Conservation (phyloP, 768 basidiomycete genomes). For the Phaeolepiota aurea region DNA sequence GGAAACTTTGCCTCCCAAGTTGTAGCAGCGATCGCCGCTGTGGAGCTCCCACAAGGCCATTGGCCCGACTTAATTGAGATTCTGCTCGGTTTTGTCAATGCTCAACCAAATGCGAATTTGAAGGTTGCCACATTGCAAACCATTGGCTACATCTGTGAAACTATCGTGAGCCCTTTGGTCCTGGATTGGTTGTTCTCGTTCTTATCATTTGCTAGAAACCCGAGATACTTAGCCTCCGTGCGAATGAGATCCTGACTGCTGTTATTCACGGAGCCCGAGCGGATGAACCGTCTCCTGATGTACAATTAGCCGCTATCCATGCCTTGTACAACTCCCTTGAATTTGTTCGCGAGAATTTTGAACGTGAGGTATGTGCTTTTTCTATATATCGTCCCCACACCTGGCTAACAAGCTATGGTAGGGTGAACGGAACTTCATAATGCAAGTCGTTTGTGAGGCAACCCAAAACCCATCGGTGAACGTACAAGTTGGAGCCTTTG, state of each 20-base stretch:
- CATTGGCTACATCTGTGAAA: slow-evolving; percentile 96
- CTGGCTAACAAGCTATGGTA: slow-evolving; percentile 20
- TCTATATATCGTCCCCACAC: not conserved
- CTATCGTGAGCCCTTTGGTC: slow-evolving; percentile 60
- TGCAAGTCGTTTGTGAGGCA: slow-evolving; percentile 99
- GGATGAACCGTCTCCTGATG: slow-evolving; percentile 86
- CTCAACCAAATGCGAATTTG: slow-evolving; percentile 60
- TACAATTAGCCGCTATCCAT: slow-evolving; percentile 88
- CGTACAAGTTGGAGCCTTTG: slow-evolving; percentile 95
- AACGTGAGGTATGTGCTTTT: slow-evolving; percentile 70
- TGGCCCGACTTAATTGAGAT: slow-evolving; percentile 90
- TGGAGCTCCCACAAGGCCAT: slow-evolving; percentile 81
- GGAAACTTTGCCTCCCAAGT: slow-evolving; percentile 89
- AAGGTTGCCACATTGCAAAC: slow-evolving; percentile 87
- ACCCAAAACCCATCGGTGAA: slow-evolving; percentile 74
- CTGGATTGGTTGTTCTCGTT: slow-evolving; percentile 5
- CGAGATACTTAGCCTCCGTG: slow-evolving; percentile 78
- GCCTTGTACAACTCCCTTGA: slow-evolving; percentile 93
- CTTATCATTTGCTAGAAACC: slow-evolving; percentile 62
- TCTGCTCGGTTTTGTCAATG: slow-evolving; percentile 82
- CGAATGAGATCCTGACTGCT: slow-evolving; percentile 96
- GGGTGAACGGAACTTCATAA: slow-evolving; percentile 99
- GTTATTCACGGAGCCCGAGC: slow-evolving; percentile 97
- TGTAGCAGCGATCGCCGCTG: slow-evolving; percentile 87
- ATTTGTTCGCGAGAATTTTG: slow-evolving; percentile 97